Evolutionary conservation across 1,284 basidiomycete genomes (phyloP).

Genomic region (Ceratorhiza oryzae-sativae): DNA sequence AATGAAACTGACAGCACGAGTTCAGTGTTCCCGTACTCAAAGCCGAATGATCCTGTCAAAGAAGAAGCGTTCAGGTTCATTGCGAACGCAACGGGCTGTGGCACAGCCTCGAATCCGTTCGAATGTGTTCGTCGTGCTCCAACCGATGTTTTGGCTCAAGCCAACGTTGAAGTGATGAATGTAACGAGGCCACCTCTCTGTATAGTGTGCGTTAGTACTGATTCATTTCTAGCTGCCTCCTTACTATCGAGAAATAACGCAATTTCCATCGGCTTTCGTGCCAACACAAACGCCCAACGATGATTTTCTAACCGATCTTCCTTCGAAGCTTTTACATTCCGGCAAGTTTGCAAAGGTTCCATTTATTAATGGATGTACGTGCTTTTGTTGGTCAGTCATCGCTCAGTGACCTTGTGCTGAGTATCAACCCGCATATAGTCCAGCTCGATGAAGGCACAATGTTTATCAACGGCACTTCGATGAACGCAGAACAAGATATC

Average conservation of each 20-base stretch:
- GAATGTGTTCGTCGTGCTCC: slow-evolving; percentile 34
- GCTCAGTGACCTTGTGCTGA: background rate
- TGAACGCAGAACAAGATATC: slow-evolving; percentile 14
- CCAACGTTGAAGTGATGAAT: slow-evolving; percentile 21
- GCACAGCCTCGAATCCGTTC: slow-evolving; percentile 1
- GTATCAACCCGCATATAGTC: slow-evolving; percentile 14
- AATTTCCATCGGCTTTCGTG: slow-evolving; percentile 15
- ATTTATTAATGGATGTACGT: slow-evolving; percentile 50
- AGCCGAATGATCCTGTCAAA: slow-evolving; percentile 14
- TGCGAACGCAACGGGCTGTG: slow-evolving; percentile 31
- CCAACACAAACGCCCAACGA: slow-evolving; percentile 47
- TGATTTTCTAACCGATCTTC: slow-evolving; percentile 48
- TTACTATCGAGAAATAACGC: slow-evolving; percentile 2
- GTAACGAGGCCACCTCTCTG: background rate
- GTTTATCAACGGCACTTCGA: slow-evolving; percentile 39
- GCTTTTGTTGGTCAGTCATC: background rate
- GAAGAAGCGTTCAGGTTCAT: slow-evolving; percentile 25
- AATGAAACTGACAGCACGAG: no score
- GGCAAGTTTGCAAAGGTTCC: slow-evolving; percentile 50
- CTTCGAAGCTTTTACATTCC: slow-evolving; percentile 47
- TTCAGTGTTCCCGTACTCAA: background rate
- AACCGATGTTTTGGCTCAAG: slow-evolving; percentile 5
- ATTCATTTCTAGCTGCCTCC: slow-evolving; percentile 3
- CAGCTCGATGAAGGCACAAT: slow-evolving; percentile 44
- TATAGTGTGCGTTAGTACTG: background rate